A percentile compares a stretch with the other conserved stretches of the same genome.
Conservation (phyloP, 768 basidiomycete genomes). For the Gloeopeniophorella convolvens region DNA sequence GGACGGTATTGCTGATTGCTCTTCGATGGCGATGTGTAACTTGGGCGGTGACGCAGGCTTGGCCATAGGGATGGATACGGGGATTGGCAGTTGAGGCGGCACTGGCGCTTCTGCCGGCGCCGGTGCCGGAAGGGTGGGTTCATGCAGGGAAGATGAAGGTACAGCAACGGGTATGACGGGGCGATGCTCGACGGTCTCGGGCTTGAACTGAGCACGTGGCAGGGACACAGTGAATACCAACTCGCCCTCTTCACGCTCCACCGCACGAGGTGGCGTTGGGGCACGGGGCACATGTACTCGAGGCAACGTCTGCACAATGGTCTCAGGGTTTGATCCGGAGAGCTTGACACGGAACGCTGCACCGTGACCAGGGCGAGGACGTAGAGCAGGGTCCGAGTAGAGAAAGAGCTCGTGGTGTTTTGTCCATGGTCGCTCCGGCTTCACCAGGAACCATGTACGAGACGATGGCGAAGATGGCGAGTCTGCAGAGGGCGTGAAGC, state of each 20-base stretch:
- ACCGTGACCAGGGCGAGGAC: constrained; percentile 51
- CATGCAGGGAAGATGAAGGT: background rate
- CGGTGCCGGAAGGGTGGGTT: background rate
- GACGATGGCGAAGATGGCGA: constrained; percentile 33
- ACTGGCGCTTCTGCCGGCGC: background rate
- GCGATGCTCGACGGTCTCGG: constrained; percentile 3
- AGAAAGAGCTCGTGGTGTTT: constrained; percentile 76
- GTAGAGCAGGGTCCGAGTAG: constrained; percentile 53
- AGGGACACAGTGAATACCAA: constrained; percentile 5
- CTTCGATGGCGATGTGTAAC: constrained; percentile 14
- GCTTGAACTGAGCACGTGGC: background rate
- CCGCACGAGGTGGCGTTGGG: constrained; percentile 1
- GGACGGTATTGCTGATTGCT: constrained; percentile 25
- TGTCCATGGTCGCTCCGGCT: constrained; percentile 78
- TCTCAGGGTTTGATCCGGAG: constrained; percentile 37
- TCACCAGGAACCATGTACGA: constrained; percentile 60
- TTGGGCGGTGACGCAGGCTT: background rate
- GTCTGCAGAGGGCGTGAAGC: constrained; percentile 25
- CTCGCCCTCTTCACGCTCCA: background rate
- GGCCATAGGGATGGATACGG: background rate
- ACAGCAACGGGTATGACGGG: constrained; percentile 3
- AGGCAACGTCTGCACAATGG: constrained; percentile 39
- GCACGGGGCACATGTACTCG: constrained; percentile 16
- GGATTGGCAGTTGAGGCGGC: background rate
- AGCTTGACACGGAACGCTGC: constrained; percentile 57